Base-by-base conservation (phyloP, 169 alveolate species). In the Eimeria tenella region DNA sequence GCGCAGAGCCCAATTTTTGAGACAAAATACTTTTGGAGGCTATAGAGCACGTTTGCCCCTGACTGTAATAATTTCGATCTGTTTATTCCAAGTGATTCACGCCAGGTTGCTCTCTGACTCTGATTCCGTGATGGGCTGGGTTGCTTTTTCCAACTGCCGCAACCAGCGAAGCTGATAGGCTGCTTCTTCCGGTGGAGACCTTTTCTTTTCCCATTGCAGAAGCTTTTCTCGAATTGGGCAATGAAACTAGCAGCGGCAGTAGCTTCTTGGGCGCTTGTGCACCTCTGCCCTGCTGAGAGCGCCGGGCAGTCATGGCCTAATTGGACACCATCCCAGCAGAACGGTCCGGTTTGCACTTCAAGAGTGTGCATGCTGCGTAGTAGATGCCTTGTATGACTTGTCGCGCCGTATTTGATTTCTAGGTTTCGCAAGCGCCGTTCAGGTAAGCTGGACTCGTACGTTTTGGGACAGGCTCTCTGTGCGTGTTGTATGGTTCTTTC, bases 41-140 rank as follows among this genome's bases (percentile, higher is more conserved):
- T 7, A n/a, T 42, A 21, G 19, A 73, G 5, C 55, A 21, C 53
- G 17, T 9, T 9, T 21, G 58, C 21, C 19, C 13, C 53, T 21
- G 23, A 5, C 1, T 13, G 82, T 8, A 10, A 1, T 1, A n/a
- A 25, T 11, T 73, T 73, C 19, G 49, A 73, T 73, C 62, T 10
- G 13, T 49, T 74, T 23, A 17, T 74, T 21, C 17, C 13, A 13
- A 74, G 84, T 31, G 62, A 42, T 50, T 21, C 15, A 21, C 52
- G 9, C 52, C 49, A 70, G 15, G 15, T 74, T 21, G 84, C 8
- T 31, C 11, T 7, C 15, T 53, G 7, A 65, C 25, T 7, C 15
- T 19, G 7, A 65, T n/a, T 79, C 52, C 70, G 88, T 79, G 58
- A 79, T 79, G 88, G 55, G 70, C 88, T 31, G n/a, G 42, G 19